These are phyloP conservation scores for Massarina eburnea DNA, from an alignment of 2,329 filamentous ascomycete species.

Conservation along the genomic window DNA sequence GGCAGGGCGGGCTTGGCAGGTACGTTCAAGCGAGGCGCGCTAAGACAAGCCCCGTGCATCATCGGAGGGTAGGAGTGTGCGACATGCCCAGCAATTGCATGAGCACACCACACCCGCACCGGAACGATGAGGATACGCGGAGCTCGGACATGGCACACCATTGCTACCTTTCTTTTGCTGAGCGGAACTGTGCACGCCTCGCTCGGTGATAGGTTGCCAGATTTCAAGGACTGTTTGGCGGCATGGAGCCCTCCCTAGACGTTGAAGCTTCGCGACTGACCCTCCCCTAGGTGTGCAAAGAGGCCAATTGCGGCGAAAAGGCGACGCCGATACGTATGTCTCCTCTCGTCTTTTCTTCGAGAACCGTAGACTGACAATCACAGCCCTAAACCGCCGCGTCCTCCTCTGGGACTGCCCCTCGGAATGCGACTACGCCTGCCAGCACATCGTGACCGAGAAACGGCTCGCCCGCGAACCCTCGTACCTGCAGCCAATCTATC, in stretches of 20 bases:
- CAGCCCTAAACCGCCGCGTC: slow-evolving; percentile 81
- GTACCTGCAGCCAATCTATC: slow-evolving; percentile 69
- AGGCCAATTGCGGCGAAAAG: slow-evolving; percentile 74
- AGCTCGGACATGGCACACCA: slow-evolving; percentile 24
- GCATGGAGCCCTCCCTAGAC: slow-evolving; percentile 51
- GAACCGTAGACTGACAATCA: background rate
- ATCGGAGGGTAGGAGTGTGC: background rate
- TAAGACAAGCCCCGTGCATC: background rate
- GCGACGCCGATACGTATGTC: slow-evolving; percentile 69
- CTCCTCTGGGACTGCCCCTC: slow-evolving; percentile 89
- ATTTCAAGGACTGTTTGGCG: slow-evolving; percentile 84
- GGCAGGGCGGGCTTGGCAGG: background rate
- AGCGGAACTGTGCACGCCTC: slow-evolving; percentile 62
- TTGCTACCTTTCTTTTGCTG: slow-evolving; percentile 30
- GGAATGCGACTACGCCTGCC: slow-evolving; percentile 98
- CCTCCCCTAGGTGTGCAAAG: slow-evolving; percentile 68
- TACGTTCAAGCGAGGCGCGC: background rate
- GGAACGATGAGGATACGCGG: slow-evolving; percentile 30
- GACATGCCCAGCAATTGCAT: background rate
- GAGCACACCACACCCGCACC: slow-evolving; percentile 4
- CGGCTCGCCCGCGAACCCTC: slow-evolving; percentile 67
- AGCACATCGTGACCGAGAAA: slow-evolving; percentile 80
- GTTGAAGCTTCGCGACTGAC: slow-evolving; percentile 15
- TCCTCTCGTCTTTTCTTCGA: slow-evolving; percentile 5
- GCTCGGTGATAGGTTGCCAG: slow-evolving; percentile 78